Conservation (phyloP, 73 alveolate genomes). For the Breviolum minutum region DNA sequence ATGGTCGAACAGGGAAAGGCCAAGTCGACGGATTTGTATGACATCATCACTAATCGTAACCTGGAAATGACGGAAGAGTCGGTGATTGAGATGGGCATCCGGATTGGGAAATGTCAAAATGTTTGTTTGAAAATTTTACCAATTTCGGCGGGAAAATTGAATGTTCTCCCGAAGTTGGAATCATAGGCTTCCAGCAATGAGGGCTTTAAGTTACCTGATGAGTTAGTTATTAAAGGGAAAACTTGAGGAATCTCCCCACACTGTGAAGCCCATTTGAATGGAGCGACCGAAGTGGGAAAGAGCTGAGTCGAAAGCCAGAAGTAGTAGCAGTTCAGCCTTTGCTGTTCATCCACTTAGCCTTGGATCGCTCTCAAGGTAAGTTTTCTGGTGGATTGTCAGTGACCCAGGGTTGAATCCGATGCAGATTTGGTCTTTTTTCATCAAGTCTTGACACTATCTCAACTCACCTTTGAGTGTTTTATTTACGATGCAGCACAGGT, state of each 20-base stretch:
- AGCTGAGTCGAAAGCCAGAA: too few species aligned
- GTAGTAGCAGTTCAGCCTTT: too few species aligned
- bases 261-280: neutral
- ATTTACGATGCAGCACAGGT: too few species aligned
- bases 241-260: neutral
- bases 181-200: too few species aligned
- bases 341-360: too few species aligned
- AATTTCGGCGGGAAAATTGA: neutral
- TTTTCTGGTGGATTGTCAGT: slow-evolving; percentile 74
- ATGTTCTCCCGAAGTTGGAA: too few species aligned
- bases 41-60: slow-evolving; percentile 78
- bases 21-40: slow-evolving; percentile 81
- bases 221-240: too few species aligned
- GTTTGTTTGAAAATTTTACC: neutral
- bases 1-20: slow-evolving; percentile 90
- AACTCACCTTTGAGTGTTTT: too few species aligned
- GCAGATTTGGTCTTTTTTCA: too few species aligned
- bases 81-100: neutral
- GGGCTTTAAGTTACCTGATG: too few species aligned
- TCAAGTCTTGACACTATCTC: too few species aligned
- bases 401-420: neutral
- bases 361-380: slow-evolving; percentile 24
- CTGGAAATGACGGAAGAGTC: neutral
- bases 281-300: too few species aligned
- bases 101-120: neutral